Percentiles rank a stretch among this genome's conserved stretches.
Conservation (phyloP, 108 stramenopile species). For the Pseudonitzschia pungens region DNA sequence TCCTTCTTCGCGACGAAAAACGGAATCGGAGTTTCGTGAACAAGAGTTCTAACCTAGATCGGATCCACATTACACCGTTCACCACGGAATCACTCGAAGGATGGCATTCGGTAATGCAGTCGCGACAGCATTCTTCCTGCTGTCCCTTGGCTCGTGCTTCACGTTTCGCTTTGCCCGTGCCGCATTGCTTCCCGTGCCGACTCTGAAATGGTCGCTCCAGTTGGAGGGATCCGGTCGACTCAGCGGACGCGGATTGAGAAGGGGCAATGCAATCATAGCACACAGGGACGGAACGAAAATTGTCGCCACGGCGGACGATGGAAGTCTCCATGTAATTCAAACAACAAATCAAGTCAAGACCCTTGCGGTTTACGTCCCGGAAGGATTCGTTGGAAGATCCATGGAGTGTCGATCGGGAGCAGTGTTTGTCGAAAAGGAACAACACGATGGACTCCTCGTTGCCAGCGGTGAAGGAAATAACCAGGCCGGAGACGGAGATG, state of each 20-base stretch:
- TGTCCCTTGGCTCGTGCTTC: background rate
- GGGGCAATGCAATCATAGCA: slow-evolving; percentile 43
- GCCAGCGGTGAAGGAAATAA: background rate
- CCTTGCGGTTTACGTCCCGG: slow-evolving; percentile 28
- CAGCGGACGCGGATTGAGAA: slow-evolving; percentile 21
- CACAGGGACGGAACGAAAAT: slow-evolving; percentile 26
- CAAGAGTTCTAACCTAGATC: too few species aligned
- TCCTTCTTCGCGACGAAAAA: too few species aligned
- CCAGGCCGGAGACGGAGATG: background rate
- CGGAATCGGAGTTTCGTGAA: too few species aligned
- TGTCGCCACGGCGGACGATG: slow-evolving; percentile 42
- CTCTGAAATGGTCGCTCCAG: slow-evolving; percentile 15
- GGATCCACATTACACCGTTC: too few species aligned
- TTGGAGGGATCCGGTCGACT: slow-evolving; percentile 4
- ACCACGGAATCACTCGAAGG: background rate
- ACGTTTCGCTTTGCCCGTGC: background rate
- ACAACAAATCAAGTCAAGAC: slow-evolving; percentile 3
- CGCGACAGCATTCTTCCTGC: background rate
- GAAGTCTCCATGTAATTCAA: slow-evolving; percentile 36
- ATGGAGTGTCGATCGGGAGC: slow-evolving; percentile 36
- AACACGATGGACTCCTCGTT: background rate
- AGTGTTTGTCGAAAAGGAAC: background rate
- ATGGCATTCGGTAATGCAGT: background rate
- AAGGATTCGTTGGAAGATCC: background rate
- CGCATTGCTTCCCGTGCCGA: background rate